Percentiles rank a stretch among this genome's conserved stretches.
These are phyloP conservation scores for maize (Zea mays) DNA, from an alignment of 176 grass and related monocot species.

Conservation along the genomic window Zm-B73-REFERENCE-NAM-5.0 NC_050101.1:88379001-88379500, in stretches of 20 bases:
- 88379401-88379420: background rate
- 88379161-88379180: background rate
- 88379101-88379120: background rate
- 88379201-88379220: background rate
- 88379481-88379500: background rate
- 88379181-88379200: background rate
- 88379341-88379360: background rate
- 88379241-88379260: background rate
- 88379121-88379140: too few species aligned
- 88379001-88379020: conserved; percentile 27
- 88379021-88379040: background rate
- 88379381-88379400: conserved; percentile 17
- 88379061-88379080: conserved; percentile 14
- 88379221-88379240: background rate
- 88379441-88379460: background rate
- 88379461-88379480: background rate
- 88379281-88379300: conserved; percentile 9
- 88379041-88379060: background rate
- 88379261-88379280: background rate
- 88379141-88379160: too few species aligned
- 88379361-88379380: conserved; percentile 1
- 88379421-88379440: background rate
- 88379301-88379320: too few species aligned
- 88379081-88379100: background rate
- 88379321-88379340: background rate